Conservation (phyloP, 495 filamentous ascomycete species). For the Cercophora newfieldiana region DNA sequence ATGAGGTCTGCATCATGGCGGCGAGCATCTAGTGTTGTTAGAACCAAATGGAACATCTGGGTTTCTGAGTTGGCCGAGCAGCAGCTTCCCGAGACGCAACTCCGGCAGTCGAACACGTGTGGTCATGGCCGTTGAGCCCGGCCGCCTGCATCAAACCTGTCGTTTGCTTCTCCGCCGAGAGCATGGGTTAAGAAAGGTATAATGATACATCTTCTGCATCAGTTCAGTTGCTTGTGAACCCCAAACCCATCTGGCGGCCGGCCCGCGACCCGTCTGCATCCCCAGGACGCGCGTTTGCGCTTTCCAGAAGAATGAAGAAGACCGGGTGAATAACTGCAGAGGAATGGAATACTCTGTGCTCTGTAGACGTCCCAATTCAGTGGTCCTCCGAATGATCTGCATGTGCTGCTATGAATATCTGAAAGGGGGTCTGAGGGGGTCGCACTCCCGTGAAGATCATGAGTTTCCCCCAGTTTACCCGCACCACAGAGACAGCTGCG, state of each 20-base stretch:
- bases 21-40: background rate
- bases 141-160: background rate
- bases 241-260: background rate
- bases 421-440: background rate
- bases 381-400: background rate
- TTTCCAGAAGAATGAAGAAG: background rate
- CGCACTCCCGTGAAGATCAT: slow-evolving; percentile 14
- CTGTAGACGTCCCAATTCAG: background rate
- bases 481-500: slow-evolving; percentile 7
- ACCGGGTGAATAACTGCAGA: background rate
- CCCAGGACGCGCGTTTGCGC: background rate
- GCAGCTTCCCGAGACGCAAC: background rate
- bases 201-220: background rate
- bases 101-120: background rate
- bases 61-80: background rate
- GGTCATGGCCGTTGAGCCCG: background rate
- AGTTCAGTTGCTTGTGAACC: background rate
- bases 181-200: background rate
- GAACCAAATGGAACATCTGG: background rate
- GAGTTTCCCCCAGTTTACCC: slow-evolving; percentile 16
- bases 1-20: background rate
- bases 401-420: slow-evolving; percentile 9
- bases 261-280: background rate
- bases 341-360: background rate
- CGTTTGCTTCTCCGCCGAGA: background rate